Percentiles rank a stretch among this genome's conserved stretches.
Conservation (phyloP, 306 rosid species). For the Spatholobus suberectus region DNA sequence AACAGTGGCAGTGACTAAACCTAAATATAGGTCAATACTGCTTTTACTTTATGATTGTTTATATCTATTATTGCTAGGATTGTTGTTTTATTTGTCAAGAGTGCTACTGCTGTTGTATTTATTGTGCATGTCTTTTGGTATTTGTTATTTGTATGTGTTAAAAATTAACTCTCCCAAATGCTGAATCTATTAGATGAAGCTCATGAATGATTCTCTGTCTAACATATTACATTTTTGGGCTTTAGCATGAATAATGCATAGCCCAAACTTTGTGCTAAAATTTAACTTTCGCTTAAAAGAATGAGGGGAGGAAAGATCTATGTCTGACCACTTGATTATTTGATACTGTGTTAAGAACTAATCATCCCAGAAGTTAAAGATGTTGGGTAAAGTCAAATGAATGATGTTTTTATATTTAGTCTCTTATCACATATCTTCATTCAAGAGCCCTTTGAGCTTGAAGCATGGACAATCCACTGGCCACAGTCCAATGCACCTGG, state of each 20-base stretch:
- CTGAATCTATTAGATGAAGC: constrained; percentile 23
- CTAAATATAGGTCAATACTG: constrained; percentile 71
- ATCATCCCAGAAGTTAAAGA: not conserved
- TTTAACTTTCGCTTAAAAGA: not conserved
- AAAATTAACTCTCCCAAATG: not conserved
- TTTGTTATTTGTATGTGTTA: not conserved
- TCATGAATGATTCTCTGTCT: not conserved
- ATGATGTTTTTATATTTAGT: not conserved
- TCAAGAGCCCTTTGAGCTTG: not conserved
- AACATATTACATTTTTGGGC: not conserved
- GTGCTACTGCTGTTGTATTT: not conserved
- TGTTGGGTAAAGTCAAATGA: not conserved
- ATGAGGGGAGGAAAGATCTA: not conserved
- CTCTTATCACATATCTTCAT: not conserved
- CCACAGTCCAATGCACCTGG: too few species aligned
- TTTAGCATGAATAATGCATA: not conserved
- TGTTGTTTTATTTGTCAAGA: not conserved
- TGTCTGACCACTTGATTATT: not conserved
- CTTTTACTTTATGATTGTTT: not conserved
- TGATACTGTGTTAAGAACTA: not conserved
- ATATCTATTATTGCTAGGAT: constrained; percentile 4
- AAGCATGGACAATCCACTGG: not conserved
- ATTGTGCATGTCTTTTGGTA: constrained; percentile 11
- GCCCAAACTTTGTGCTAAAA: not conserved
- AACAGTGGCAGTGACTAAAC: constrained; percentile 53